A percentile compares a stretch with the other conserved stretches of the same genome.
These are phyloP conservation scores for Tarenaya hassleriana DNA, from an alignment of 345 rosid genomes.

Conservation along the genomic window DNA sequence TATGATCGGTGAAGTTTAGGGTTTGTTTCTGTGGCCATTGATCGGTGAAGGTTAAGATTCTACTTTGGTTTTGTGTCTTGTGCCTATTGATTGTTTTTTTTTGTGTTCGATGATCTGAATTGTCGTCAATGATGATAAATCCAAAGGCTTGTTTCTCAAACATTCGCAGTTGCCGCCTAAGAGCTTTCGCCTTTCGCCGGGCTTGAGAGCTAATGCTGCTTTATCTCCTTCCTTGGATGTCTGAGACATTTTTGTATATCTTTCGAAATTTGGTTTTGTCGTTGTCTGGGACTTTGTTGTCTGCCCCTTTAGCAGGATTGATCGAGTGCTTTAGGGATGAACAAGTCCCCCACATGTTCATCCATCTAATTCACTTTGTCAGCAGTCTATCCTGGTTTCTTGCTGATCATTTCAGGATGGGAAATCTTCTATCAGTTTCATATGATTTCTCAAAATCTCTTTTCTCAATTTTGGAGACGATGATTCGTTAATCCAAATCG, in stretches of 20 bases:
- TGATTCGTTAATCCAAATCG: too few relatives aligned
- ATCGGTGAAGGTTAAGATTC: too few relatives aligned
- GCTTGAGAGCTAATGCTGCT: slow-evolving; percentile 45
- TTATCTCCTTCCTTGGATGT: slow-evolving; percentile 39
- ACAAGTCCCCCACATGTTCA: slow-evolving; percentile 16
- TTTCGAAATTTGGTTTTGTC: not conserved
- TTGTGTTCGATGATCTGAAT: too few relatives aligned
- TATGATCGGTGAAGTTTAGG: too few relatives aligned
- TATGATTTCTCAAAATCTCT: too few relatives aligned
- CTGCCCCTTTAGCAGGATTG: slow-evolving; percentile 13
- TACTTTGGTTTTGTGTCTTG: too few relatives aligned
- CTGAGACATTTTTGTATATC: too few relatives aligned
- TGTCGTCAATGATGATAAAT: slow-evolving; percentile 29
- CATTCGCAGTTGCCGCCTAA: slow-evolving; percentile 91
- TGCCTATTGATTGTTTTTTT: too few relatives aligned
- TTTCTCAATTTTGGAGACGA: too few relatives aligned
- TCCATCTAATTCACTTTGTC: slow-evolving; percentile 34
- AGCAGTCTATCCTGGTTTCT: slow-evolving; percentile 27
- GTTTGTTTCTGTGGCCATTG: not conserved
- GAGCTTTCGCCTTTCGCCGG: slow-evolving; percentile 43
- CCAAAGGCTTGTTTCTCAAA: slow-evolving; percentile 60
- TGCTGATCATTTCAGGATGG: slow-evolving; percentile 31
- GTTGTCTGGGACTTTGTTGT: slow-evolving; percentile 10
- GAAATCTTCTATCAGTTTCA: too few relatives aligned
- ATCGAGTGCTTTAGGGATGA: slow-evolving; percentile 20